Evolutionary conservation across 192 early-diverging fungal species (phyloP), one percentile per base, ranked within the genome.

Genomic region (Backusella westeae): DNA sequence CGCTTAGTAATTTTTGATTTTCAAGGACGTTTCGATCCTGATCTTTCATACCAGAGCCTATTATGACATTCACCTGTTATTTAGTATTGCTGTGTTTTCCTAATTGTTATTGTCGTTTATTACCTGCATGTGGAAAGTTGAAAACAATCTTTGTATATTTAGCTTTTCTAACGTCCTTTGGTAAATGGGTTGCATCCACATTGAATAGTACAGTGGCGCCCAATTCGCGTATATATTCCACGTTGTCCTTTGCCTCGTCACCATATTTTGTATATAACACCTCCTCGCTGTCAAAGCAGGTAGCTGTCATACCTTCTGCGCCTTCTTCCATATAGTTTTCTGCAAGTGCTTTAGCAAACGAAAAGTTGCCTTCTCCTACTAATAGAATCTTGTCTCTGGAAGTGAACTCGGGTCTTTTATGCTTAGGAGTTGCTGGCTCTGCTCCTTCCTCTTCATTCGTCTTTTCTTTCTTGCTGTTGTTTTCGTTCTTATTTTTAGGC

Each of bases 101-200:
- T 4, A 19, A 35, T 68, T 38, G 39, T 42, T 65, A 29, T 46
- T 41, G 69, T 46, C 32, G 10, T 46, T 19, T 19, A 41, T 36
- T 84, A 89, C 96, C 96, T 8, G 91, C 91, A 78, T 99, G 97
- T 39, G 97, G 97, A 81, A 99, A 99, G 80, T 97, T 97, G 80
- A 99, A 99, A 15, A 97, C 89, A 41, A 99, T 94, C 74, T 92
- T 93, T 49, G 89, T 85, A 77, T 96, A 99, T 41, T 76, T 52
- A 67, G 85, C 83, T 23, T 78, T 78, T 34, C 81, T 86, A n/a
- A 97, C 82, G 39, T 77, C 80, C 75, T 89, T 87, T 74, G 76
- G 81, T 56, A 98, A 69, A 29, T 87, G 77, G 0, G 95, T 96
- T 1, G 87, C 94, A 78, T 99, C 95, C 0, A 97, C 88, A 7